Conservation (phyloP, 2,329 filamentous ascomycete genomes). For the Stagonosporopsis cucurbitacearum region DNA sequence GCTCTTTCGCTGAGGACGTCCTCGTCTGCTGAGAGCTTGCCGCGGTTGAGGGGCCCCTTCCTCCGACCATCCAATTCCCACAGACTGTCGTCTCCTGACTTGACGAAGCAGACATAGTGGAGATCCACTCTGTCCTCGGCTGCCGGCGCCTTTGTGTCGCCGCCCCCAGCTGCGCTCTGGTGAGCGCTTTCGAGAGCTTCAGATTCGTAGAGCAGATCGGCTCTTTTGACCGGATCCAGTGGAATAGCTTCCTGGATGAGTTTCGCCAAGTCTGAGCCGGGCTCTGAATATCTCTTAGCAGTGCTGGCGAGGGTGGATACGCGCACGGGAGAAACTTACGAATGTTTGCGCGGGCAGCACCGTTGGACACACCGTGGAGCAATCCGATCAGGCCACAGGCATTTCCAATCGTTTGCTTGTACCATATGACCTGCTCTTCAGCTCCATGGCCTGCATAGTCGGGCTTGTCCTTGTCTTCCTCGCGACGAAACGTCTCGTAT, state of each 20-base stretch:
- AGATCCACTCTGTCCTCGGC: slow-evolving; percentile 86
- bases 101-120: slow-evolving; percentile 96
- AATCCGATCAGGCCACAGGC: slow-evolving; percentile 93
- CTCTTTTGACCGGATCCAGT: slow-evolving; percentile 69
- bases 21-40: slow-evolving; percentile 51
- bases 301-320: neutral
- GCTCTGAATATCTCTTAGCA: slow-evolving; percentile 40
- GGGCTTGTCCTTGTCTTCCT: slow-evolving; percentile 70
- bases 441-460: slow-evolving; percentile 73
- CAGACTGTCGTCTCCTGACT: slow-evolving; percentile 69
- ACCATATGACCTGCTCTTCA: slow-evolving; percentile 85
- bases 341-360: slow-evolving; percentile 62
- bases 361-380: slow-evolving; percentile 84
- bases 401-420: slow-evolving; percentile 93
- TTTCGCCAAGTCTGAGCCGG: slow-evolving; percentile 64
- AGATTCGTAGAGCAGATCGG: slow-evolving; percentile 78
- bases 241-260: slow-evolving; percentile 75
- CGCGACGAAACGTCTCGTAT: slow-evolving; percentile 77
- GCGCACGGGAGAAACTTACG: slow-evolving; percentile 26
- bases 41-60: slow-evolving; percentile 74
- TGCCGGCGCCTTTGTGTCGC: slow-evolving; percentile 78
- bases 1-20: slow-evolving; percentile 71
- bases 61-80: slow-evolving; percentile 82
- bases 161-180: slow-evolving; percentile 74
- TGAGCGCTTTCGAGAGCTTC: slow-evolving; percentile 79